Base-by-base conservation (phyloP, 2,329 filamentous ascomycete species). In the Rutstroemia sp. region DNA sequence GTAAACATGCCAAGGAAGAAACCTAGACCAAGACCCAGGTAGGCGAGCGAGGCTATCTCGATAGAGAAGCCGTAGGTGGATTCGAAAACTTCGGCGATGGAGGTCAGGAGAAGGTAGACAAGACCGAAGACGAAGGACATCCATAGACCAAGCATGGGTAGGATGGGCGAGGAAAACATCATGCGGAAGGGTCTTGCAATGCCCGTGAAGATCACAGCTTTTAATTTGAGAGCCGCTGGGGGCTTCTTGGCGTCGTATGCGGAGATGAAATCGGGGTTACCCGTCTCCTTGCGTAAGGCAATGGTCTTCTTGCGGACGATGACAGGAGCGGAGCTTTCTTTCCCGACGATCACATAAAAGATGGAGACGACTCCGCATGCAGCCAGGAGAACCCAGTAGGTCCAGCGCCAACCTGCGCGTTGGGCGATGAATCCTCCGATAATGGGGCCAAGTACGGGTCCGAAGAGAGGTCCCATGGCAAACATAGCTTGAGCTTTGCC, bases 401-500 rank as follows among this genome's bases (percentile, higher is more conserved):
- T 40, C 47, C 47, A 73, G 30, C 72, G 64, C 71, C 71, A 73
- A 8, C 70, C 70, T 38, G 64, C 62, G n/a, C 64, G 64, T 57
- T 68, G 61, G 6, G 67, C 60, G 5, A 72, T 51, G 61, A 71
- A 73, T 14, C 71, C 71, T 45, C 16, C 69, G 12, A 61, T 61
- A 6, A 70, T 62, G 6, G 69, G 69, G 6, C 69, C 61, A 19
- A 60, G 40, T 23, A 62, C 53, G 8, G 74, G 73, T 2, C 71
- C 71, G 17, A 68, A 58, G 21, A 70, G 65, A 9, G 74, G 74
- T 0, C 74, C 75, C 21, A 77, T 67, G 34, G 69, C 68, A 55
- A 74, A 78, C 9, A 66, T 70, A 1, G 76, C 73, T 80, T 86
- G 84, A 52, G 80, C 80, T 4, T 73, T 70, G 12, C 79, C 82